A percentile compares a stretch with the other conserved stretches of the same genome.
Conservation (phyloP, 2,329 filamentous ascomycete genomes). For the Fusarium stilboides region DNA sequence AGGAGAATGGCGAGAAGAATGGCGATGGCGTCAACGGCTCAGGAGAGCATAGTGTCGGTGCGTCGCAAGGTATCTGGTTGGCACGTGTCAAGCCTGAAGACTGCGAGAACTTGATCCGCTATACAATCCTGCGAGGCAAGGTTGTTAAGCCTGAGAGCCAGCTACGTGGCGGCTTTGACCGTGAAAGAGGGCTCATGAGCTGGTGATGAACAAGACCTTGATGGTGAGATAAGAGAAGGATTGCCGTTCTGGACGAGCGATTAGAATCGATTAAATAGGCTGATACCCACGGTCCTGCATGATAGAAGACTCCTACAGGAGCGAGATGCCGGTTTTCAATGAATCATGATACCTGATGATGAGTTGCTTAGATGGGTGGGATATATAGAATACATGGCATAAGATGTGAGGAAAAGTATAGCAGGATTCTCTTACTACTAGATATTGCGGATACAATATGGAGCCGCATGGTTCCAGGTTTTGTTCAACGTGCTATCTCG, state of each 20-base stretch:
- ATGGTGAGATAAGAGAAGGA: conserved; percentile 2
- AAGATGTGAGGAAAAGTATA: background rate
- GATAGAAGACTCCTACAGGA: conserved; percentile 6
- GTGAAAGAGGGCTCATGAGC: conserved; percentile 83
- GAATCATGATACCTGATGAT: conserved; percentile 12
- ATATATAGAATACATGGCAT: conserved; percentile 20
- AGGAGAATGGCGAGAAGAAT: conserved; percentile 29
- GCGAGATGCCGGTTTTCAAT: conserved; percentile 3
- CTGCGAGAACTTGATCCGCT: conserved; percentile 91
- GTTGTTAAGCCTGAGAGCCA: conserved; percentile 91
- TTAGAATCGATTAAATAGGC: conserved; percentile 7
- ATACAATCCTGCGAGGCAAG: conserved; percentile 93
- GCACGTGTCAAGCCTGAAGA: conserved; percentile 88
- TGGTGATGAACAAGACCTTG: conserved; percentile 74
- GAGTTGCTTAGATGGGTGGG: background rate
- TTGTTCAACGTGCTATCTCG: conserved; percentile 1
- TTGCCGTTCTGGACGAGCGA: background rate
- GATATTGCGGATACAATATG: conserved; percentile 8
- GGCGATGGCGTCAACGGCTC: conserved; percentile 25
- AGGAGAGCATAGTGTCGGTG: conserved; percentile 66
- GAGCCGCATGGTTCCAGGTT: conserved; percentile 2
- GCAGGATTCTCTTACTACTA: background rate
- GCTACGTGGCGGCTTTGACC: conserved; percentile 91
- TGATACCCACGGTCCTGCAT: conserved; percentile 18
- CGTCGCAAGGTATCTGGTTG: conserved; percentile 93